Base-by-base conservation (phyloP, 768 basidiomycete genomes). In the Symmetrospora coprosmae region DNA sequence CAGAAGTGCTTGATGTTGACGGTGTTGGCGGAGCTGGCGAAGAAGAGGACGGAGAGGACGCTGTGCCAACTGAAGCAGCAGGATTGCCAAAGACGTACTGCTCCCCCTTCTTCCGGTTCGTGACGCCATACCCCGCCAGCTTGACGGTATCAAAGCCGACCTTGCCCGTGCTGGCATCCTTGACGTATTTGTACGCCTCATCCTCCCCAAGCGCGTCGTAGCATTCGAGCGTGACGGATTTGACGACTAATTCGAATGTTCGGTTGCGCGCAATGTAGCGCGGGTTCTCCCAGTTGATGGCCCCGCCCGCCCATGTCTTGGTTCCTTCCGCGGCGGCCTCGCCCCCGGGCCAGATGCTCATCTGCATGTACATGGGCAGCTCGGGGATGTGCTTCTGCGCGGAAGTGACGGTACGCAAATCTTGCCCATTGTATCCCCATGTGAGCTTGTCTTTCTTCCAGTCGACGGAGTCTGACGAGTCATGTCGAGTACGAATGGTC, bases 291-390 rank as follows among this genome's bases (percentile, higher is more conserved):
- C 55, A 58, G 21, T 58, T 34, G 41, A 58, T 58, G 8, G 19
- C 28, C 14, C 37, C 55, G 41, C 55, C 55, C 40, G 55, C 39
- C 55, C 55, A 58, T 31, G n/a, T 33, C 46, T 43, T 25, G 2
- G 55, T 58, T 2, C 55, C 55, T 4, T 21, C 21, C 17, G 28
- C 21, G 5, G 38, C n/a, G 2, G 40, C 25, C 6, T 19, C 37
- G 2, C 55, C 55, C 6, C 55, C 55, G 31, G 55, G 55, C 40
- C 55, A 58, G 19, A 58, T 58, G 23, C 55, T 58, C 41, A 58
- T 23, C 31, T 58, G 55, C 6, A 41, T 23, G 43, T 34, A 58
- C 55, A 58, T 58, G 11, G 55, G 55, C n/a, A 58, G 37, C 30
- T 43, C 39, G 23, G 55, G 55, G n/a, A 58, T 58, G 31, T 58